Evolutionary conservation across 176 grass and related monocot genomes (phyloP), one percentile per base, ranked within the genome.

Genomic region (Musa beccarii): DNA sequence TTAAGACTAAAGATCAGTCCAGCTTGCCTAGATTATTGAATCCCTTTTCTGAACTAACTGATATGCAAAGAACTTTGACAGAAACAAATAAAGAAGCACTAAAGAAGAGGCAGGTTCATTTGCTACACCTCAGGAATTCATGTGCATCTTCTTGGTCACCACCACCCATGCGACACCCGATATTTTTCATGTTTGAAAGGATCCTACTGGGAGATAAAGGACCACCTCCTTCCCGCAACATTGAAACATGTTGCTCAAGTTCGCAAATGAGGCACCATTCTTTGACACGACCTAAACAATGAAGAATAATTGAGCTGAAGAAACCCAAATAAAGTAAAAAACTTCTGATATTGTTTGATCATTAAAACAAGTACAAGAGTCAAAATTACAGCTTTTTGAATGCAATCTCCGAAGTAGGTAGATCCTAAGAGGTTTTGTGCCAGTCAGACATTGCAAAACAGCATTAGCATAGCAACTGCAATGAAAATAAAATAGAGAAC

Each of bases 391-490:
- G 49, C 83, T 85, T 93, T 86, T 90, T 62, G 94, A 97, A 79
- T 97, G 94, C 82, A 89, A 82, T 89, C 88, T 85, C 82, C 82
- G 83, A 83, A 93, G 94, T 64, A 99, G 81, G 78, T 99, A 93
- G 78, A 93, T 85, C 90, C 90, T 89, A 79, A 99, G 82, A 75
- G 95, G 95, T 69, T 85, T 94, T 81, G 95, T 99, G 78, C 82
- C 85, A 82, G 92, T 89, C 34, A 99, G 86, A 80, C 95, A 99
- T 79, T 99, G 95, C 56, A 99, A 81, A 89, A 99, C 90, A 80
- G 95, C 95, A 94, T 99, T 99, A 51, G 95, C 95, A 84, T 99
- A 94, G 84, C 95, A 99, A 66, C 95, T 99, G 81, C 82, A 84
- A 68, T 78, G 28, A 83, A 74, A 13, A 56, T 28, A 74, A 57